These are phyloP conservation scores for Pelargonium cotyledonis DNA, from an alignment of 441 rosid genomes.

Conservation along the genomic window DNA sequence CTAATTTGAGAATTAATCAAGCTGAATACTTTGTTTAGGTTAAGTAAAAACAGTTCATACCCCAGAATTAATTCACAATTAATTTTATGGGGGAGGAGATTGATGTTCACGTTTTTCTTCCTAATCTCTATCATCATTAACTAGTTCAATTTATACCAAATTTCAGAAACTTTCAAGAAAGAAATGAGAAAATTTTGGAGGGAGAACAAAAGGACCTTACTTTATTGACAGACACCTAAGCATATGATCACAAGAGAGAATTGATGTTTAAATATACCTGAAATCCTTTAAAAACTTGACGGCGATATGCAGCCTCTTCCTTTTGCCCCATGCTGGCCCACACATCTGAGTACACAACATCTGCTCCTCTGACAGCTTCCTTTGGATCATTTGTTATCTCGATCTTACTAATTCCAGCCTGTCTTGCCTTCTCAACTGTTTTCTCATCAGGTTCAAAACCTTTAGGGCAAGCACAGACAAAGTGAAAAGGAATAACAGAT, in stretches of 20 bases:
- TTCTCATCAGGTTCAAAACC: conserved; percentile 86
- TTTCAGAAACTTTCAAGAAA: background rate
- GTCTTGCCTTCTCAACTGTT: conserved; percentile 65
- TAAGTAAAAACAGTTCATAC: no score
- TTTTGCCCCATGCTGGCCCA: conserved; percentile 99
- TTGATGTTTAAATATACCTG: conserved; percentile 45
- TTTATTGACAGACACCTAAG: background rate
- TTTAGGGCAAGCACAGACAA: conserved; percentile 87
- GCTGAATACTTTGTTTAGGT: no score
- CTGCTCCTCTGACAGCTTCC: conserved; percentile 87
- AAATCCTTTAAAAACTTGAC: conserved; percentile 81
- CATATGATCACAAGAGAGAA: background rate
- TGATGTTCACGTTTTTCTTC: no score
- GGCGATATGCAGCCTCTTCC: conserved; percentile 88
- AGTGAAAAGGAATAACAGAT: conserved; percentile 84
- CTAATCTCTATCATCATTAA: background rate
- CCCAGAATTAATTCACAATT: no score
- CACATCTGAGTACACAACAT: conserved; percentile 96
- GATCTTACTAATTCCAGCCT: conserved; percentile 81
- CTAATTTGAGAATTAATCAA: no score
- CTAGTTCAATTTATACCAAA: background rate
- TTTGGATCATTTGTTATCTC: conserved; percentile 83
- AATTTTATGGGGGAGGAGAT: no score
- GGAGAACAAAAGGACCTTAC: background rate
- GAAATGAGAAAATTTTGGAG: background rate